Evolutionary conservation across 495 filamentous ascomycete genomes (phyloP), one percentile per base, ranked within the genome.

Genomic region (Penicillium cataractarum): DNA sequence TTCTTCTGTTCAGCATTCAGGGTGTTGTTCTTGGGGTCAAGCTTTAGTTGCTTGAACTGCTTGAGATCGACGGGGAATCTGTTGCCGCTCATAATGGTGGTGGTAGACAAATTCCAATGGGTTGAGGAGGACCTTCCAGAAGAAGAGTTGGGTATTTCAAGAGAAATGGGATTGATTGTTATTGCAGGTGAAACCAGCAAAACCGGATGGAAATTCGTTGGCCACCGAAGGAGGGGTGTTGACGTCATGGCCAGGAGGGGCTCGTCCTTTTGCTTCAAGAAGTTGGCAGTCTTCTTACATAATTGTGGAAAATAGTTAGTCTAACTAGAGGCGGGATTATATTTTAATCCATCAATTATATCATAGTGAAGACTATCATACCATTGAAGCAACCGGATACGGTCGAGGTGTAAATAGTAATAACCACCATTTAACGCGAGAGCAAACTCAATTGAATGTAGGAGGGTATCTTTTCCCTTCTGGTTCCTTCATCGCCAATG

Each of bases 11-110:
- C 63, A 7, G 60, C 57, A 6, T 71, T 65, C 19, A 78, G 70
- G 55, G 69, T 71, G 0, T 66, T 21, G 60, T 61, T 74, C 56
- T 67, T 72, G 33, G 74, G 64, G 51, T 76, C 72, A 53, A 78
- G 74, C 65, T 71, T 65, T 3, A 78, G 67, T 48, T 73, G 69
- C 63, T 78, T 77, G 73, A 78, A 78, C 55, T 76, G 73, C 56
- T 65, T 64, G 44, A 78, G 64, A 65, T 77, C 73, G 48, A 78
- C 76, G 21, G 76, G 76, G 60, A 78, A 72, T 40, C 65, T 71
- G 57, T 69, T 55, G 56, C 63, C 61, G 19, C 59, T 24, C 24
- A 60, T 62, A 10, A 40, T 56, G 21, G 21, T 17, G 33, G 35
- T 42, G 27, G 50, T 31, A 35, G 7, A 19, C 17, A 8, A 12